Evolutionary conservation across 1,284 basidiomycete genomes (phyloP).

Genomic region (Naganishia sp.): DNA sequence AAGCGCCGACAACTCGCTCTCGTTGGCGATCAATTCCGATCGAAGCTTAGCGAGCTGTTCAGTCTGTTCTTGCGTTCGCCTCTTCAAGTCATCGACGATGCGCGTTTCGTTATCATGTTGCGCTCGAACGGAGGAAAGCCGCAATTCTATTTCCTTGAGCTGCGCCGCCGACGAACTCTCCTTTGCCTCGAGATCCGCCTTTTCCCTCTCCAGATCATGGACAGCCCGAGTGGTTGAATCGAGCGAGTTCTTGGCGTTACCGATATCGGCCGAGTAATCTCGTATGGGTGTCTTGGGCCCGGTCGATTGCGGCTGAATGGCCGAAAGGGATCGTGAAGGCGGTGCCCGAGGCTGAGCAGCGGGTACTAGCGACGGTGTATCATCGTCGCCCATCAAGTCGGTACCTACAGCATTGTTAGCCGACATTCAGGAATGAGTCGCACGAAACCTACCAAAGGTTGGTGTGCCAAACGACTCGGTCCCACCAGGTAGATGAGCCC

Average conservation of each 20-base stretch:
- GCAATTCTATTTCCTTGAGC: conserved; percentile 53
- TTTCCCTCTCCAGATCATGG: conserved; percentile 45
- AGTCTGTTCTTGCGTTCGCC: conserved; percentile 70
- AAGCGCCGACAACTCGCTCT: conserved; percentile 87
- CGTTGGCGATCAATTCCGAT: conserved; percentile 81
- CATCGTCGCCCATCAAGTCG: conserved; percentile 51
- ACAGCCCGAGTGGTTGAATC: conserved; percentile 67
- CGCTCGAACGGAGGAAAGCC: conserved; percentile 57
- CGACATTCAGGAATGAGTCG: not conserved
- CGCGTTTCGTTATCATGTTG: conserved; percentile 83
- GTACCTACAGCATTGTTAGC: conserved; percentile 27
- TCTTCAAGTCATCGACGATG: conserved; percentile 70
- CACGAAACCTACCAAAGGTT: conserved; percentile 4
- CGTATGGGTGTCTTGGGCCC: conserved; percentile 50
- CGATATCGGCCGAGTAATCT: conserved; percentile 65
- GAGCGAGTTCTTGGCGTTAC: conserved; percentile 80
- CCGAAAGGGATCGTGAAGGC: conserved; percentile 42
- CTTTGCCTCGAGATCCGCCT: conserved; percentile 49
- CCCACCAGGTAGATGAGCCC: conserved; percentile 12
- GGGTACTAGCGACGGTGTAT: conserved; percentile 26
- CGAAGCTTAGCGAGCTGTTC: conserved; percentile 73
- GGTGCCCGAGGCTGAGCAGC: conserved; percentile 10
- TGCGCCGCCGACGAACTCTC: conserved; percentile 65
- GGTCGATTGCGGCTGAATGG: conserved; percentile 49
- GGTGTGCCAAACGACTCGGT: conserved; percentile 15